Evolutionary conservation across 129 eudicot genomes (phyloP).

Genomic region (Flaveria bidentis): DNA sequence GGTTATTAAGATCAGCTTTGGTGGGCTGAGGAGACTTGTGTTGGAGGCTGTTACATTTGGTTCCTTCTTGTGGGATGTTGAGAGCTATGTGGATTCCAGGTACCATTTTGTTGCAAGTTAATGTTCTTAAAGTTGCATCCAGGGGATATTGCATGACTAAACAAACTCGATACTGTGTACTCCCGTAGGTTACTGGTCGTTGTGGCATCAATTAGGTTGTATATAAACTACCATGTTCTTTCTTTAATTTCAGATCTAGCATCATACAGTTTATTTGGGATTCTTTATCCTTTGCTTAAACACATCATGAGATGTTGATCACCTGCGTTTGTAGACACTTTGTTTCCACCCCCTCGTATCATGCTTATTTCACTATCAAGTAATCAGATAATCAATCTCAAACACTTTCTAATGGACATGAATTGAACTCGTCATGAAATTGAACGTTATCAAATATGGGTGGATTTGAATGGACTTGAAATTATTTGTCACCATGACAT

Average conservation of each 20-base stretch:
- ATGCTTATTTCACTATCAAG: no score
- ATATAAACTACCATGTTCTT: constrained; percentile 30
- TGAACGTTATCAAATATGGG: no score
- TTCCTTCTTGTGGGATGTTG: constrained; percentile 97
- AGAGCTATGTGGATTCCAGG: constrained; percentile 88
- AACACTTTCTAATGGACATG: no score
- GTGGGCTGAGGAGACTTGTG: constrained; percentile 76
- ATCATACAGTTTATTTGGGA: constrained; percentile 19
- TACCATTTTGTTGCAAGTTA: constrained; percentile 68
- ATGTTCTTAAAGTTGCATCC: constrained; percentile 15
- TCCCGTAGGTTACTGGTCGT: not conserved
- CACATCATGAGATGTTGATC: not conserved
- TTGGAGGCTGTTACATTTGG: constrained; percentile 97
- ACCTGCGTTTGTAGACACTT: not conserved
- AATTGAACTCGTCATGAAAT: no score
- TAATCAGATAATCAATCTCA: no score
- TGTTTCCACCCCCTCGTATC: no score
- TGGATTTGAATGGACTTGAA: no score
- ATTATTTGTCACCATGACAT: no score
- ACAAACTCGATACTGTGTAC: constrained; percentile 1
- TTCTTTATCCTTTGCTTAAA: not conserved
- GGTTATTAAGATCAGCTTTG: constrained; percentile 72
- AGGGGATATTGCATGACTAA: constrained; percentile 17
- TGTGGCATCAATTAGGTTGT: constrained; percentile 31
- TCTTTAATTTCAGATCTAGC: constrained; percentile 7